These are phyloP conservation scores for Xylaria telfairii DNA, from an alignment of 495 filamentous ascomycete species.

Conservation along the genomic window DNA sequence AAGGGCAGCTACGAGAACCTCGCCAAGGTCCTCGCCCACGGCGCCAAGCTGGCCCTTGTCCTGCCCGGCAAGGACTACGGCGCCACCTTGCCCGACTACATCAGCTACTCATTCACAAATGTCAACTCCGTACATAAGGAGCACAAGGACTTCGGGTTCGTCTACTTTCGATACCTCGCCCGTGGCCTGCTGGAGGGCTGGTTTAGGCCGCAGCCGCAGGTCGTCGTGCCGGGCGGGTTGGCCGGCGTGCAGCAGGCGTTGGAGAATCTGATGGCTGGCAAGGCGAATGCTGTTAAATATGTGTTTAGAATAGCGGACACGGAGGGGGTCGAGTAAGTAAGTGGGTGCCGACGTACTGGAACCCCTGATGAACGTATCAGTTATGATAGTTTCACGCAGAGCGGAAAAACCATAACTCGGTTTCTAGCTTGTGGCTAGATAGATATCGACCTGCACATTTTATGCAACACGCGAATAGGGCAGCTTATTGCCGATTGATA, in stretches of 20 bases:
- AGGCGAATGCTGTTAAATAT: conserved; percentile 72
- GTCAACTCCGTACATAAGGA: conserved; percentile 61
- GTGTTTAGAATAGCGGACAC: conserved; percentile 73
- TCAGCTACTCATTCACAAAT: conserved; percentile 43
- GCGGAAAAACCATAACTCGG: no score
- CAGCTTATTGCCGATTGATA: not conserved
- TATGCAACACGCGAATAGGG: not conserved
- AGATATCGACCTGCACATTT: not conserved
- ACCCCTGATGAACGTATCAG: not conserved
- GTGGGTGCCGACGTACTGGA: not conserved
- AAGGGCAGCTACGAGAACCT: conserved; percentile 50
- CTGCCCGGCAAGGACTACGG: conserved; percentile 47
- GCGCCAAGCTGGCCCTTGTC: conserved; percentile 61
- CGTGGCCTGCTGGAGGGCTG: conserved; percentile 62
- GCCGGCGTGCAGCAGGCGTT: conserved; percentile 63
- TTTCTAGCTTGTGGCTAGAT: no score
- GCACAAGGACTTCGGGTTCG: conserved; percentile 62
- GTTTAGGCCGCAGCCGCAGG: conserved; percentile 66
- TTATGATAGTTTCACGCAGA: no score
- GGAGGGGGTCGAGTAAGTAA: conserved; percentile 37
- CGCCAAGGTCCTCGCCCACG: conserved; percentile 49
- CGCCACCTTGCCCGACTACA: conserved; percentile 38
- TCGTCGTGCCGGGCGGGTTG: conserved; percentile 67
- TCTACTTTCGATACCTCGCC: conserved; percentile 61
- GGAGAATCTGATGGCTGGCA: conserved; percentile 63